Percentiles rank a stretch among this genome's conserved stretches.
phyloP scores from a whole-genome alignment of 768 basidiomycete species.

The Gymnopilus junonius region DNA sequence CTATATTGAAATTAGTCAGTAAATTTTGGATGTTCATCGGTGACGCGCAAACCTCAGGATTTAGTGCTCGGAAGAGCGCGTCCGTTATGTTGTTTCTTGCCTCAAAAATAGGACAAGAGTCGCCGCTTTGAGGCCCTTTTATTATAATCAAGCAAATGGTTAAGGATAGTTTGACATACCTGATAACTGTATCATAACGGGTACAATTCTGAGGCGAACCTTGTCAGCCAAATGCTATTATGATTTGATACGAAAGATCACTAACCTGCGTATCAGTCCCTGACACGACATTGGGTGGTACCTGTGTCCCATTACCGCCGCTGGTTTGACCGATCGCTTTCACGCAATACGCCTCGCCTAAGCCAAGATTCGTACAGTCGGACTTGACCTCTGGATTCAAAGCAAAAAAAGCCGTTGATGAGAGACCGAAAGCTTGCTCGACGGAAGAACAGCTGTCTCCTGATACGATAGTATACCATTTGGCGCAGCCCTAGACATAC shows the following conservation, averaged over 20 bases:
- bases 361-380: constrained; percentile 23
- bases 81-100: background rate
- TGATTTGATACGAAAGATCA: no score
- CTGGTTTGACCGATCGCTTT: background rate
- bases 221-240: background rate
- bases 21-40: background rate
- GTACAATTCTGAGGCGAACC: background rate
- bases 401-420: constrained; percentile 14
- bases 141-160: no score
- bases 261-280: background rate
- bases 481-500: constrained; percentile 14
- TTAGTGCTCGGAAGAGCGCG: background rate
- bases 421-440: constrained; percentile 21
- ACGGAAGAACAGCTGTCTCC: constrained; percentile 24
- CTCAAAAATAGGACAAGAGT: constrained; percentile 2
- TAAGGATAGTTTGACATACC: background rate
- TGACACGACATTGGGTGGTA: background rate
- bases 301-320: background rate
- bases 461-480: constrained; percentile 26
- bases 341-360: constrained; percentile 28
- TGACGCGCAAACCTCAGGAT: constrained; percentile 1
- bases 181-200: constrained; percentile 1
- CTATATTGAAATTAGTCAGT: background rate
- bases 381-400: constrained; percentile 23
- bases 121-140: background rate